Percentiles rank a stretch among this genome's conserved stretches.
Conservation (phyloP, 805 yeast genomes). For the Diddensiella transvaalensis region DNA sequence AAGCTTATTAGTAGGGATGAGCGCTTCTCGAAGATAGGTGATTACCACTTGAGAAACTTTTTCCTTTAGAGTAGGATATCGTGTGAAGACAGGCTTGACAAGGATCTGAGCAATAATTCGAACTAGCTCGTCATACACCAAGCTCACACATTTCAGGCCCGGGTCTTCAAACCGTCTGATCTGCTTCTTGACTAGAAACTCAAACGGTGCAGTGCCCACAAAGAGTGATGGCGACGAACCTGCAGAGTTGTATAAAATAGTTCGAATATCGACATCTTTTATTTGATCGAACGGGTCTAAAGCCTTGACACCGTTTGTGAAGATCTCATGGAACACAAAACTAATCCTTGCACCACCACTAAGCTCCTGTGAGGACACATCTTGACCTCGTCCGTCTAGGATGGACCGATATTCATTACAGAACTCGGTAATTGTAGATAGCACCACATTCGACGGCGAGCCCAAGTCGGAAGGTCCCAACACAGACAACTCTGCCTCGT, state of each 20-base stretch:
- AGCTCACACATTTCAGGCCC: slow-evolving; percentile 77
- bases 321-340: slow-evolving; percentile 95
- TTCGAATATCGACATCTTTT: slow-evolving; percentile 91
- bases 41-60: slow-evolving; percentile 78
- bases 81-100: slow-evolving; percentile 71
- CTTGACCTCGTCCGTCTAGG: slow-evolving; percentile 90
- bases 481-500: slow-evolving; percentile 68
- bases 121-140: slow-evolving; percentile 91
- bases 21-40: slow-evolving; percentile 72
- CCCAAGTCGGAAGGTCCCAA: slow-evolving; percentile 80
- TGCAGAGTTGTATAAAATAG: slow-evolving; percentile 93
- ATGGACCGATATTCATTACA: slow-evolving; percentile 89
- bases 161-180: slow-evolving; percentile 95
- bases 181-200: slow-evolving; percentile 87
- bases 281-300: slow-evolving; percentile 96
- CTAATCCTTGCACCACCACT: slow-evolving; percentile 98
- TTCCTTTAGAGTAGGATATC: slow-evolving; percentile 92
- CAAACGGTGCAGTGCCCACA: slow-evolving; percentile 97
- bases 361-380: slow-evolving; percentile 81
- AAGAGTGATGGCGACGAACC: slow-evolving; percentile 95
- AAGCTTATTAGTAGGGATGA: slow-evolving; percentile 81
- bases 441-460: slow-evolving; percentile 83
- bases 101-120: slow-evolving; percentile 85
- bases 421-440: slow-evolving; percentile 90
- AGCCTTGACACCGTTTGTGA: slow-evolving; percentile 86